Percentiles rank a stretch among this genome's conserved stretches.
phyloP scores from a whole-genome alignment of 176 grass and related monocot species.

The Musa itinerans region DNA sequence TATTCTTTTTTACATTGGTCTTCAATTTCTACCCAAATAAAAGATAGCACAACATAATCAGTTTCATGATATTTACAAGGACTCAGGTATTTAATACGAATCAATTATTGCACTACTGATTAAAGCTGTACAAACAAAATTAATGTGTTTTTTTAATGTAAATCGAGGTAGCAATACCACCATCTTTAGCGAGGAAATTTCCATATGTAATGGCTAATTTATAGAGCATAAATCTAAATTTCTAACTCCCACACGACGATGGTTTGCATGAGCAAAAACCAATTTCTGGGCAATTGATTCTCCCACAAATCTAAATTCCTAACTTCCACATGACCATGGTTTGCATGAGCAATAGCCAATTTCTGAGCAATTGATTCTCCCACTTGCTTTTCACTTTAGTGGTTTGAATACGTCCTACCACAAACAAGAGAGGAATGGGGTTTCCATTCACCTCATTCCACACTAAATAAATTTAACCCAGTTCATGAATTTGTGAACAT shows the following conservation, averaged over 20 bases:
- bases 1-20: slow-evolving; percentile 73
- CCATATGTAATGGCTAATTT: neutral
- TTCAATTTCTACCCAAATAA: slow-evolving; percentile 48
- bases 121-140: neutral
- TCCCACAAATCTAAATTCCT: neutral
- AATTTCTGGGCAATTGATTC: neutral
- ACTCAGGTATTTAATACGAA: neutral
- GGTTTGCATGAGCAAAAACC: neutral
- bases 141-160: neutral
- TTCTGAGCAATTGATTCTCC: neutral
- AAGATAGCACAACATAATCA: neutral
- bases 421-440: neutral
- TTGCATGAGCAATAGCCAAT: neutral
- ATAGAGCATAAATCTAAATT: neutral
- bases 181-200: neutral
- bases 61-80: neutral
- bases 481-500: neutral
- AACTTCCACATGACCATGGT: too few species aligned
- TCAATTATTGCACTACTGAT: neutral
- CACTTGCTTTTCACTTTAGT: neutral
- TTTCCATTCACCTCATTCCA: neutral
- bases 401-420: neutral
- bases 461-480: neutral
- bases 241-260: neutral
- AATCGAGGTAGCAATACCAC: neutral